These are phyloP conservation scores for Emergomyces pasteurianus DNA, from an alignment of 2,329 filamentous ascomycete species.

Conservation along the genomic window DNA sequence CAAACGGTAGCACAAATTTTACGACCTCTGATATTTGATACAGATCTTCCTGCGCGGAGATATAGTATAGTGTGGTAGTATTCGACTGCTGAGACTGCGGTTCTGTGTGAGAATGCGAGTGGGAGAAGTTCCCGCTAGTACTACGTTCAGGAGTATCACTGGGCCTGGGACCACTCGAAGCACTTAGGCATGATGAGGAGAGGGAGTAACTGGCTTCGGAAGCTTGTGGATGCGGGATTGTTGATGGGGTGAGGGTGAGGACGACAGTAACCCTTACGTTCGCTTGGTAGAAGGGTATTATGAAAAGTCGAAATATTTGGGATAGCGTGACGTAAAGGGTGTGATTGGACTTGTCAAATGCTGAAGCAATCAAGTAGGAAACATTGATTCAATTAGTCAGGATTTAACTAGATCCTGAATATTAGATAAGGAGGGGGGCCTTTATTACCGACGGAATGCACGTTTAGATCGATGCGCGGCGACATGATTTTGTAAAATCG, in stretches of 20 bases:
- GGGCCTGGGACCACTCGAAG: neutral
- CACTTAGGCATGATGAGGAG: neutral
- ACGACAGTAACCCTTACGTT: conserved; percentile 57
- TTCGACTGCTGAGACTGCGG: conserved; percentile 9
- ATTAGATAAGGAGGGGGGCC: neutral
- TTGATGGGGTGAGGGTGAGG: conserved; percentile 45
- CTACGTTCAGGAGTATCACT: neutral
- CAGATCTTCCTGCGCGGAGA: conserved; percentile 64
- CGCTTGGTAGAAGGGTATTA: conserved; percentile 62
- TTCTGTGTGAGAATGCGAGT: conserved; percentile 5
- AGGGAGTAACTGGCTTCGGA: conserved; percentile 18
- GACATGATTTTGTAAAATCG: conserved; percentile 77
- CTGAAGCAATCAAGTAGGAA: conserved; percentile 30
- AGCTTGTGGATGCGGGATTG: conserved; percentile 47
- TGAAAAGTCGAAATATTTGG: conserved; percentile 67
- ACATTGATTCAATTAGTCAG: neutral
- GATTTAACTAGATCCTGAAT: neutral
- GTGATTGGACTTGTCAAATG: conserved; percentile 53
- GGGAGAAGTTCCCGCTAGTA: conserved; percentile 1
- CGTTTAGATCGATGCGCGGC: conserved; percentile 54
- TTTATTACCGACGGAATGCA: conserved; percentile 47
- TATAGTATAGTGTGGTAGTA: conserved; percentile 49
- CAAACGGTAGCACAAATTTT: conserved; percentile 55
- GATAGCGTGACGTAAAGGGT: conserved; percentile 62
- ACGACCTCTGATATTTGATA: conserved; percentile 69